These are phyloP conservation scores for Calonectria hawksworthii DNA, from an alignment of 2,329 filamentous ascomycete species.

Conservation along the genomic window DNA sequence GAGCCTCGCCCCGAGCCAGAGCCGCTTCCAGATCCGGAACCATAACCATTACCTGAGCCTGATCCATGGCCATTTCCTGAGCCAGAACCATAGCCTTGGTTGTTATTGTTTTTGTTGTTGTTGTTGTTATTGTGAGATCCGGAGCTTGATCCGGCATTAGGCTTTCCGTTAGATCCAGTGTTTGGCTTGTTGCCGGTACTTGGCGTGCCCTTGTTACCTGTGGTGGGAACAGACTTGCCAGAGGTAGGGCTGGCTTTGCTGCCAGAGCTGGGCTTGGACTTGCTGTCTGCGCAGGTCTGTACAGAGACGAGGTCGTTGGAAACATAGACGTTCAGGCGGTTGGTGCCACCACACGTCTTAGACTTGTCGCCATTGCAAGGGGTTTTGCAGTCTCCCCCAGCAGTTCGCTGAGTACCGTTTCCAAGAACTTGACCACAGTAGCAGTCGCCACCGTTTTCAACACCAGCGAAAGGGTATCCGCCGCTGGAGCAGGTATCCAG, in stretches of 20 bases:
- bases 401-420: conserved; percentile 56
- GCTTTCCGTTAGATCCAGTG: not conserved
- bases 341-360: conserved; percentile 59
- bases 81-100: not conserved
- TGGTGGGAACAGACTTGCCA: conserved; percentile 45
- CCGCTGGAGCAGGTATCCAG: conserved; percentile 57
- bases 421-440: conserved; percentile 68
- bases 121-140: not conserved
- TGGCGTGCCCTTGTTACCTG: not conserved
- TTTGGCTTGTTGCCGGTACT: not conserved
- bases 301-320: conserved; percentile 64
- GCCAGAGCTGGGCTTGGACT: not conserved
- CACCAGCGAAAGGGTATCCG: conserved; percentile 64
- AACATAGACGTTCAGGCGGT: conserved; percentile 60
- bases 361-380: conserved; percentile 64
- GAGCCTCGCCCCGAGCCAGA: not conserved
- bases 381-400: conserved; percentile 60
- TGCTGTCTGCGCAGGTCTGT: conserved; percentile 57
- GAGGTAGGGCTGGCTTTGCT: not conserved
- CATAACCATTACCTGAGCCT: not conserved
- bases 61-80: not conserved
- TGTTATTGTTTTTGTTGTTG: no score
- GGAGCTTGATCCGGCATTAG: not conserved
- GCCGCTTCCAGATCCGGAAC: not conserved
- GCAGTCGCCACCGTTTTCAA: conserved; percentile 63